Evolutionary conservation across 2,329 filamentous ascomycete genomes (phyloP), one percentile per base, ranked within the genome.

Genomic region (Aaosphaeria pasadenensis): DNA sequence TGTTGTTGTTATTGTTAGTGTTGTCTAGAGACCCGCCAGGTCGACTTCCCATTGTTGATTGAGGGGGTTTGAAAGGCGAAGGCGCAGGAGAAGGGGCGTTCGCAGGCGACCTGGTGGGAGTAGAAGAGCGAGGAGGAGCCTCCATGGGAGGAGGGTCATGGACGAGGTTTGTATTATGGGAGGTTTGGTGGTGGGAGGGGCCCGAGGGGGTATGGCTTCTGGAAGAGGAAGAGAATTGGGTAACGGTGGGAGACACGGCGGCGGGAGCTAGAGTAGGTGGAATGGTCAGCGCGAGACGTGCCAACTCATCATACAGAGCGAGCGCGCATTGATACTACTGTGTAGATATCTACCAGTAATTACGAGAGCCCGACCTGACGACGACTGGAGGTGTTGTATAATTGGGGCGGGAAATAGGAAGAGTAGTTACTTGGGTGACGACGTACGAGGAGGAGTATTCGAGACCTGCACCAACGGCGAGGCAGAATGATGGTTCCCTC

Each of bases 381-480:
- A 24, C 17, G 17, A 24, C 17, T 24, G 17, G 17, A 24, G 17
- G 17, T 24, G 17, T 24, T 24, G 17, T 24, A 24, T 24, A 24
- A 24, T 24, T 24, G 17, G 17, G 17, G 17, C 17, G 17, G 32
- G 31, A 36, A 30, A 44, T 17, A 33, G 9, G 47, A 39, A 45
- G 38, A 24, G 41, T 24, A 24, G 17, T 24, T 24, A 24, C 17
- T 24, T 24, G 17, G 17, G 17, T 24, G 17, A 24, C 54, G 56
- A 85, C 83, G 68, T 84, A 86, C 83, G 77, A 63, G 78, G 74
- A 70, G 79, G 74, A 70, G 80, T 78, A 57, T 79, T 74, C 39
- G 44, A 62, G 77, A 79, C 74, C 72, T 77, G 77, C 71, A 82
- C 81, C 60, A 82, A 79, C 69, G 83, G 84, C 57, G 83, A 85